These are phyloP conservation scores for Pseudogymnoascus sp. DNA, from an alignment of 2,329 filamentous ascomycete species.

Conservation along the genomic window DNA sequence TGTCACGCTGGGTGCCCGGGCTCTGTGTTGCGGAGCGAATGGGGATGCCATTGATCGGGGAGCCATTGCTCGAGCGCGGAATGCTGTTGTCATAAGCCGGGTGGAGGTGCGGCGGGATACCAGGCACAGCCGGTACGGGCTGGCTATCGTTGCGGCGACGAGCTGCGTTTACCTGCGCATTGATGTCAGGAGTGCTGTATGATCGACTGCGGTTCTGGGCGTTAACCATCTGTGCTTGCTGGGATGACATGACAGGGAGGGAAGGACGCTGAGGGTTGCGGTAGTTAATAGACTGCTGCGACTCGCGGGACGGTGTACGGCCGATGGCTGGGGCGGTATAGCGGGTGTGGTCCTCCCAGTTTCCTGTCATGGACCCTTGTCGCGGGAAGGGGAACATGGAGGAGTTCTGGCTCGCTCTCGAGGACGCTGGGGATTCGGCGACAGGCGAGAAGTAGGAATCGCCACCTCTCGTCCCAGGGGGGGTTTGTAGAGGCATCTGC, in stretches of 20 bases:
- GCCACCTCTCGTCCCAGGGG: slow-evolving; percentile 25
- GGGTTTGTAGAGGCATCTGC: slow-evolving; percentile 31
- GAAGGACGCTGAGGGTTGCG: slow-evolving; percentile 66
- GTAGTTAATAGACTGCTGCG: slow-evolving; percentile 56
- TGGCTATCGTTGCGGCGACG: slow-evolving; percentile 35
- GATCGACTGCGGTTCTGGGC: slow-evolving; percentile 69
- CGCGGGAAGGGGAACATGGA: slow-evolving; percentile 79
- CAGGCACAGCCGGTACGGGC: slow-evolving; percentile 61
- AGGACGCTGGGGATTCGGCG: slow-evolving; percentile 68
- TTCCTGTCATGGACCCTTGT: slow-evolving; percentile 57
- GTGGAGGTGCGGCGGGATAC: slow-evolving; percentile 64
- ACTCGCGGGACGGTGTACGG: slow-evolving; percentile 70
- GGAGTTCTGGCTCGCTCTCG: slow-evolving; percentile 65
- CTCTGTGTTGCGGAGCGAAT: slow-evolving; percentile 63
- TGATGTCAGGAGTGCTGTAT: slow-evolving; percentile 92
- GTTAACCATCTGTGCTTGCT: slow-evolving; percentile 38
- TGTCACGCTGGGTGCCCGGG: slow-evolving; percentile 57
- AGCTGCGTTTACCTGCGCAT: slow-evolving; percentile 51
- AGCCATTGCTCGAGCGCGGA: slow-evolving; percentile 73
- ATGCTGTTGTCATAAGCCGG: slow-evolving; percentile 52
- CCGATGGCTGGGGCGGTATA: slow-evolving; percentile 86
- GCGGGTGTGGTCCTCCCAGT: slow-evolving; percentile 65
- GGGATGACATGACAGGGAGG: slow-evolving; percentile 60
- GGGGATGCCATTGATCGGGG: slow-evolving; percentile 60
- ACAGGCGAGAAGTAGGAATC: slow-evolving; percentile 93